Conservation (phyloP, 306 rosid genomes). For the Pueraria montana region DNA sequence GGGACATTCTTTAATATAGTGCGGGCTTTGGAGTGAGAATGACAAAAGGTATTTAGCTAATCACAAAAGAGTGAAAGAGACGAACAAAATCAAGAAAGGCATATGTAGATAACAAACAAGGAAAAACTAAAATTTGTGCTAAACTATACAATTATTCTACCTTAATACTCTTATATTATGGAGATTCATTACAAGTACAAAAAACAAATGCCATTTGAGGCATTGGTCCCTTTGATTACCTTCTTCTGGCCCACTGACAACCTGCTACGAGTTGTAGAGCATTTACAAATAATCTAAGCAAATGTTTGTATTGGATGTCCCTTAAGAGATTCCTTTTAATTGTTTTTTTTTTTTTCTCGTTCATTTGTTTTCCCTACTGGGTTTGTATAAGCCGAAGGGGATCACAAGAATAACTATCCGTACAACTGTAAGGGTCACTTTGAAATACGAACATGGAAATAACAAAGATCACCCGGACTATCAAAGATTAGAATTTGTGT, state of each 20-base stretch:
- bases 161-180: slow-evolving; percentile 31
- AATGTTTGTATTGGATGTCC: slow-evolving; percentile 32
- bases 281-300: slow-evolving; percentile 40
- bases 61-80: slow-evolving; percentile 9
- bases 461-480: slow-evolving; percentile 35
- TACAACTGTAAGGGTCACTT: slow-evolving; percentile 39
- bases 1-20: slow-evolving; percentile 54
- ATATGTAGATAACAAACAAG: slow-evolving; percentile 26
- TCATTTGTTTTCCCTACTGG: not conserved
- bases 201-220: slow-evolving; percentile 44
- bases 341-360: not conserved
- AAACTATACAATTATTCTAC: slow-evolving; percentile 45
- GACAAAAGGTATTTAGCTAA: slow-evolving; percentile 14
- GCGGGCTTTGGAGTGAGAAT: slow-evolving; percentile 41
- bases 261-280: slow-evolving; percentile 51
- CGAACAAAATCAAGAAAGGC: slow-evolving; percentile 38
- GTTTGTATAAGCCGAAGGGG: slow-evolving; percentile 14
- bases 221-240: slow-evolving; percentile 45
- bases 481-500: not conserved
- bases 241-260: slow-evolving; percentile 56
- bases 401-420: slow-evolving; percentile 53
- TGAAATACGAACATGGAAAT: slow-evolving; percentile 34
- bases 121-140: slow-evolving; percentile 18
- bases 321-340: not conserved
- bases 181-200: slow-evolving; percentile 49